These are phyloP conservation scores for Murraya koenigii DNA, from an alignment of 345 rosid genomes.

Conservation along the genomic window DNA sequence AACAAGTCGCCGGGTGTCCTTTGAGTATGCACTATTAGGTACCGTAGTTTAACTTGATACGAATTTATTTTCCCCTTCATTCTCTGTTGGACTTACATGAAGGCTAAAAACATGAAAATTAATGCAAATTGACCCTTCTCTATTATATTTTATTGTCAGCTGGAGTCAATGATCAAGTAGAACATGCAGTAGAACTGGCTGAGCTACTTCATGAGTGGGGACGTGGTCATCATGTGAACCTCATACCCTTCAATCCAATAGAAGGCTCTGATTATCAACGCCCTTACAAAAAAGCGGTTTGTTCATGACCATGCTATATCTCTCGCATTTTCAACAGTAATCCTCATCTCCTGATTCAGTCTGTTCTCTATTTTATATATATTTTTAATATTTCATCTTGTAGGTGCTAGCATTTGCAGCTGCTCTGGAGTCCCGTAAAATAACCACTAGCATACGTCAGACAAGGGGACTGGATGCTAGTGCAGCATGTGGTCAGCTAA, in stretches of 20 bases:
- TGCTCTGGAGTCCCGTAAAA: constrained; percentile 69
- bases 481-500: constrained; percentile 98
- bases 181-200: constrained; percentile 81
- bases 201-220: constrained; percentile 85
- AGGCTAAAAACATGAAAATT: background rate
- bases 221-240: constrained; percentile 73
- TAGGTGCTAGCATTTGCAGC: constrained; percentile 72
- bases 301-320: constrained; percentile 18
- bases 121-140: background rate
- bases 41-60: constrained; percentile 9
- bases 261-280: constrained; percentile 83
- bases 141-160: constrained; percentile 45
- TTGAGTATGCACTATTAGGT: constrained; percentile 96
- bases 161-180: constrained; percentile 81
- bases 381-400: background rate
- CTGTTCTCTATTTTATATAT: background rate
- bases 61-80: background rate
- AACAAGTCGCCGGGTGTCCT: constrained; percentile 83
- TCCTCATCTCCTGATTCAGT: background rate
- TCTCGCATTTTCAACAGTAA: background rate
- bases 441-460: constrained; percentile 76
- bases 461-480: constrained; percentile 92
- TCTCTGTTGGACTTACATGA: background rate
- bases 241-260: constrained; percentile 91
- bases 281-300: constrained; percentile 75